A percentile compares a stretch with the other conserved stretches of the same genome.
phyloP scores from a whole-genome alignment of 495 filamentous ascomycete genomes.

The Margaritispora aquatica region DNA sequence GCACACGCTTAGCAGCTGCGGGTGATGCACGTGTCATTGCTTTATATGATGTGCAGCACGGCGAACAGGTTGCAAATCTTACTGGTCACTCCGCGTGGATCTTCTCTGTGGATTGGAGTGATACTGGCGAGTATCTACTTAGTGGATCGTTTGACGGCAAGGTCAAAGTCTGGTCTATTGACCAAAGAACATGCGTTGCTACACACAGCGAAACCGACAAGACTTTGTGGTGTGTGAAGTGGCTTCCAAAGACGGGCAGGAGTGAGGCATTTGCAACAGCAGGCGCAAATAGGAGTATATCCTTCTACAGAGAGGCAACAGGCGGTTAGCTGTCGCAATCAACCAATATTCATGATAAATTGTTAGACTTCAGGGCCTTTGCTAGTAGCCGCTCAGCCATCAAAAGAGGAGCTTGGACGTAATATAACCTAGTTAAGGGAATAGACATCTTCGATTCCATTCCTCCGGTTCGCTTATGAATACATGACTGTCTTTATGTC shows the following conservation, averaged over 20 bases:
- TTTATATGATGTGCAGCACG: constrained; percentile 84
- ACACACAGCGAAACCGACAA: constrained; percentile 89
- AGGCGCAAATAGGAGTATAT: constrained; percentile 72
- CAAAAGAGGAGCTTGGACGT: no score
- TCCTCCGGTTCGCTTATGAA: no score
- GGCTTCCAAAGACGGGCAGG: constrained; percentile 71
- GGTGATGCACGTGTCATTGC: constrained; percentile 86
- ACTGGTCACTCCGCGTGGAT: constrained; percentile 79
- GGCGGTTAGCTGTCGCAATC: constrained; percentile 42
- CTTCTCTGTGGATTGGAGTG: constrained; percentile 83
- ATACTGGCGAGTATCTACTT: constrained; percentile 88
- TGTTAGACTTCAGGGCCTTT: neutral
- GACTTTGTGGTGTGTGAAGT: constrained; percentile 79
- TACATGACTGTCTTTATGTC: no score
- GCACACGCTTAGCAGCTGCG: constrained; percentile 82
- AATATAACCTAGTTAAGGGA: no score
- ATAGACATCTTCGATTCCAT: no score
- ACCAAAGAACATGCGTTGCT: constrained; percentile 75
- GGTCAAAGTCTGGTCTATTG: constrained; percentile 89
- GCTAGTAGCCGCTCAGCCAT: neutral
- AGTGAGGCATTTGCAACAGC: constrained; percentile 85
- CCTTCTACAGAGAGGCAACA: constrained; percentile 89
- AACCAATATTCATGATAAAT: neutral
- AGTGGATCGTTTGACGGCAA: constrained; percentile 88
- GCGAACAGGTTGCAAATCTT: constrained; percentile 86